These are phyloP conservation scores for Lobosporangium transversale DNA, from an alignment of 192 early-diverging fungal species.

Conservation along the genomic window DNA sequence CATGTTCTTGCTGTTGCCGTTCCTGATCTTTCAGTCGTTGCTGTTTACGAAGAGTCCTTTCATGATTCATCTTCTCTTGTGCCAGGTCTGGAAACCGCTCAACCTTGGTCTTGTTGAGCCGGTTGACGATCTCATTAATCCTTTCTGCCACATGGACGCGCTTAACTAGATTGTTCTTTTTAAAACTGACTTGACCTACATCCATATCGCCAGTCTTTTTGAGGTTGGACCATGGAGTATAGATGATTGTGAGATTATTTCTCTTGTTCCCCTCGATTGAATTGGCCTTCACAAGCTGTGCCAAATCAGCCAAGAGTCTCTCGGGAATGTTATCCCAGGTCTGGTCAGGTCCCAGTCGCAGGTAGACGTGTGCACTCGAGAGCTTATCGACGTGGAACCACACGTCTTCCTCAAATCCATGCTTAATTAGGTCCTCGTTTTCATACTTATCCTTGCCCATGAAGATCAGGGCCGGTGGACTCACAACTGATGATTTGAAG, in stretches of 20 bases:
- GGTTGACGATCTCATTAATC: conserved; percentile 87
- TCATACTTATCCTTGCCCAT: conserved; percentile 99
- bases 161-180: conserved; percentile 75
- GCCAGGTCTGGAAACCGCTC: conserved; percentile 83
- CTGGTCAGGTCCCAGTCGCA: conserved; percentile 74
- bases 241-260: conserved; percentile 89
- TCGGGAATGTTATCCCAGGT: conserved; percentile 87
- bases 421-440: conserved; percentile 96
- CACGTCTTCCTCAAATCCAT: conserved; percentile 95
- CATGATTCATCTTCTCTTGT: conserved; percentile 72
- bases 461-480: conserved; percentile 84
- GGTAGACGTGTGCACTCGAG: conserved; percentile 96
- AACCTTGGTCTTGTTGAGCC: conserved; percentile 92
- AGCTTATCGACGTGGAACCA: conserved; percentile 99
- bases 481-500: conserved; percentile 56
- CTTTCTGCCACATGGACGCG: conserved; percentile 80
- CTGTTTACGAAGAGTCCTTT: conserved; percentile 54
- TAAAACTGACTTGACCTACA: conserved; percentile 94
- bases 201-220: conserved; percentile 95
- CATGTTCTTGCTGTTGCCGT: conserved; percentile 54
- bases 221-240: conserved; percentile 92
- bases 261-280: conserved; percentile 98
- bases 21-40: conserved; percentile 45
- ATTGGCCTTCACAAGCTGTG: conserved; percentile 97
- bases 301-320: conserved; percentile 81